These are phyloP conservation scores for Cytospora leucostoma DNA, from an alignment of 2,329 filamentous ascomycete genomes.

Conservation along the genomic window DNA sequence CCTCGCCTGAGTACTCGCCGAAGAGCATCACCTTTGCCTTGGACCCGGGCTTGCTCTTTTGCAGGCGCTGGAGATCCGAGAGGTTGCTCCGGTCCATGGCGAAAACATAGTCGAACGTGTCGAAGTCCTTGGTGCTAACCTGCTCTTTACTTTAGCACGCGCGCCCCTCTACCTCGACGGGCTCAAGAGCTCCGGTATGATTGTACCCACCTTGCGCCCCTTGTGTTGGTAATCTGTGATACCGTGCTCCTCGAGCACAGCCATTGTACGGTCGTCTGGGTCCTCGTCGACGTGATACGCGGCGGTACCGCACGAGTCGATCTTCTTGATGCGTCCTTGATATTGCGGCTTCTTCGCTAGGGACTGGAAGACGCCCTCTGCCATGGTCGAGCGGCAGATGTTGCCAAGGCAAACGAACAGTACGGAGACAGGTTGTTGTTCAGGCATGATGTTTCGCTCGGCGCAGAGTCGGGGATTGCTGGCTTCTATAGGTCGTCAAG, in stretches of 20 bases:
- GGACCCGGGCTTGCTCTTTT: slow-evolving; percentile 57
- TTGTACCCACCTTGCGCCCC: slow-evolving; percentile 67
- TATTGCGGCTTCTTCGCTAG: slow-evolving; percentile 64
- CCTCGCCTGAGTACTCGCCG: slow-evolving; percentile 74
- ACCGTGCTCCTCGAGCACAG: slow-evolving; percentile 71
- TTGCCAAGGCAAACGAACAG: slow-evolving; percentile 97
- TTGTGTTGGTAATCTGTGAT: slow-evolving; percentile 76
- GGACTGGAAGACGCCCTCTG: slow-evolving; percentile 86
- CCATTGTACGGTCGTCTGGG: slow-evolving; percentile 83
- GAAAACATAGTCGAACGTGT: slow-evolving; percentile 87
- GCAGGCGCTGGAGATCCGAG: slow-evolving; percentile 64
- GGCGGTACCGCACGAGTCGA: slow-evolving; percentile 89
- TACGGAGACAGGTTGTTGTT: slow-evolving; percentile 57
- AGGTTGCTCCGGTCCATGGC: slow-evolving; percentile 91
- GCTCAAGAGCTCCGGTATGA: not conserved
- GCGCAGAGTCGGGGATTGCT: not conserved
- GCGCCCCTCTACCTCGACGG: not conserved
- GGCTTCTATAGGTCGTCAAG: too few species aligned
- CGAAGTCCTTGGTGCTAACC: slow-evolving; percentile 70
- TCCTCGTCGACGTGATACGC: slow-evolving; percentile 78
- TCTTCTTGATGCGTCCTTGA: slow-evolving; percentile 59
- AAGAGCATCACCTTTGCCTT: slow-evolving; percentile 77
- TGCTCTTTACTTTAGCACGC: slow-evolving; percentile 33
- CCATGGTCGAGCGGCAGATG: slow-evolving; percentile 94
- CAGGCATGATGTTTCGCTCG: slow-evolving; percentile 15